Base-by-base conservation (phyloP, 2,329 filamentous ascomycete genomes). In the Ascochyta fabae region DNA sequence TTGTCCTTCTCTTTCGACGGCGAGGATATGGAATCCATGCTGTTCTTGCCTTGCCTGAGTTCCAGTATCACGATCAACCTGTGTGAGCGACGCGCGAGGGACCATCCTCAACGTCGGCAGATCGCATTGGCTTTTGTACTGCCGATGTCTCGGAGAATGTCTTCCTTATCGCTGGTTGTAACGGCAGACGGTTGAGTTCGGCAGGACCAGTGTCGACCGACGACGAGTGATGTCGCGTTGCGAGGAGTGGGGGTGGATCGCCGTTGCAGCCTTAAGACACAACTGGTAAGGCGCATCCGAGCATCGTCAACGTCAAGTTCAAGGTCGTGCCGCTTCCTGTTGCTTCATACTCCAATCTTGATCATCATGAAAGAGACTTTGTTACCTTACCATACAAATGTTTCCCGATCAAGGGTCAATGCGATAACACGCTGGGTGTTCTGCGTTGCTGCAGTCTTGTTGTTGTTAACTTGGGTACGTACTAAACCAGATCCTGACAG, bases 381-480 rank as follows among this genome's bases (percentile, higher is more conserved):
- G 4, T 15, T 51, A 16, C 48, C 42, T 2, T 50, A 39, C 19
- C 19, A 23, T 34, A 10, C 13, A 6, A 15, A 3, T 39, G 26
- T 16, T 0, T 2, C 31, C 8, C 31, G 19, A 3, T 22, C 36
- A 12, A 43, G 10, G n/a, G 26, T 43, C 26, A 39, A 47, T 7
- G n/a, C 3, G 2, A 15, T 31, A 23, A 35, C 27, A 9, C 34
- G 48, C 16, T 57, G 48, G 54, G 22, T 46, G 0, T 46, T 49
- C 7, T 53, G 54, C 29, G n/a, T 57, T 35, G 19, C 40, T 45
- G 40, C 44, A 24, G 54, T 44, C 15, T 22, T 35, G 4, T 23
- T 57, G 10, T 26, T 57, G 23, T n/a, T 57, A 24, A 26, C 13
- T 6, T 57, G 49, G 54, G 54, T 57, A 31, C 26, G 54, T 49